Base-by-base conservation (phyloP, 2,329 filamentous ascomycete genomes). In the Drechslera avenae region DNA sequence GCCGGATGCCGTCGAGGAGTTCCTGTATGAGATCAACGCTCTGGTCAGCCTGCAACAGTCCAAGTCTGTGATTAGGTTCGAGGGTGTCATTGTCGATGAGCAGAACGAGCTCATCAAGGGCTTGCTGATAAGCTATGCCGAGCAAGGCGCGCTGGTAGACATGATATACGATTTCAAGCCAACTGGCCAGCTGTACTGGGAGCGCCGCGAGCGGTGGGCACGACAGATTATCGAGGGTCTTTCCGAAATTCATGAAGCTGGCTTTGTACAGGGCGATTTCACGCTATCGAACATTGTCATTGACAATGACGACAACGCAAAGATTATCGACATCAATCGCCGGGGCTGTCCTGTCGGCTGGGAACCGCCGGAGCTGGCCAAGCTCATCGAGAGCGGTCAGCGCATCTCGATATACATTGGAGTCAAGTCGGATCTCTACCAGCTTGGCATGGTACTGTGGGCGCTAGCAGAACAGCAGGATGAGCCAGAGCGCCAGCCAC, bases 271-370 rank as follows among this genome's bases (percentile, higher is more conserved):
- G 69, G 94, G 94, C 18, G 94, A 99, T 69, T 97, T 99, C 60
- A 99, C 94, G 0, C 80, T 99, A 21, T 96, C 92, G 4, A 99
- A 99, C 69, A 96, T 99, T 59, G 94, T 99, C 54, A 88, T 99
- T 65, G 91, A 97, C 71, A 81, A 82, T 10, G 76, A 88, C 35
- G 87, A 91, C 67, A 83, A 97, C 67, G 94, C 93, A 7, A 93
- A 95, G 66, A 97, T 99, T 60, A 99, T 99, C 68, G 94, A 99
- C 73, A 97, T 99, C 77, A 99, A 99, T 76, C 84, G 94, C 47
- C 83, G 94, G 63, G 94, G 94, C n/a, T 99, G 94, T 66, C 94
- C 94, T 0, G 90, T 97, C 4, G 93, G 93, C 18, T 99, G 94
- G 94, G 94, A 99, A 62, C 92, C 94, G 2, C 94, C 94, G 4